Evolutionary conservation across 371 early-diverging fungal species (phyloP).

Genomic region (Rhizopus stolonifer): DNA sequence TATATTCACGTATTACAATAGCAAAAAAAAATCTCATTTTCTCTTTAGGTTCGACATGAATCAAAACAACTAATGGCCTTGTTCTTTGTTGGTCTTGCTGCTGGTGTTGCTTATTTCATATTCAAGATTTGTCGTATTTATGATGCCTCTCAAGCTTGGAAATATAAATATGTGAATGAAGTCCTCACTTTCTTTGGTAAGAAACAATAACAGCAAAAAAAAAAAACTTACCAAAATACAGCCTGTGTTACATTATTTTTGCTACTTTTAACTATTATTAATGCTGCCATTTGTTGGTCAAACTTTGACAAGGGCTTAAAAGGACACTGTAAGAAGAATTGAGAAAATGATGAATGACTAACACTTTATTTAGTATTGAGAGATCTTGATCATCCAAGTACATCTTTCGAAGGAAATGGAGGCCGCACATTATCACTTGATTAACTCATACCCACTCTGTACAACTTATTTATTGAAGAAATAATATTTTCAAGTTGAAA

Average conservation of each 20-base stretch:
- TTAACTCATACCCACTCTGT: constrained; percentile 6
- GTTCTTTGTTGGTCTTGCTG: constrained; percentile 72
- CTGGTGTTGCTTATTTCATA: constrained; percentile 80
- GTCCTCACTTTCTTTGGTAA: constrained; percentile 89
- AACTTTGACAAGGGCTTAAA: constrained; percentile 89
- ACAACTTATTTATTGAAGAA: constrained; percentile 6
- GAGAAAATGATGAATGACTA: too few species aligned
- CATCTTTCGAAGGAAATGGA: constrained; percentile 8
- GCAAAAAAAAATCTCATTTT: background rate
- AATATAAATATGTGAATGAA: constrained; percentile 63
- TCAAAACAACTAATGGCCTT: constrained; percentile 53
- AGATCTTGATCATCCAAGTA: constrained; percentile 4
- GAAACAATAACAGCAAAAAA: background rate
- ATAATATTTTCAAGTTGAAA: too few species aligned
- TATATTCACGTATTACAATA: background rate
- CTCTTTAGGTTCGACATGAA: constrained; percentile 44
- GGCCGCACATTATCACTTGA: constrained; percentile 23
- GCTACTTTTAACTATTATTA: constrained; percentile 66
- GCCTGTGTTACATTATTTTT: constrained; percentile 65
- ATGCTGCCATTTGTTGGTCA: constrained; percentile 68
- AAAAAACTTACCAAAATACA: constrained; percentile 9
- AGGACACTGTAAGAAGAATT: constrained; percentile 43
- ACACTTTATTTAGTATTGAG: too few species aligned
- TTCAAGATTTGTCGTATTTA: constrained; percentile 85
- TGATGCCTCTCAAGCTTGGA: constrained; percentile 50